These are phyloP conservation scores for Melaleuca alternifolia DNA, from an alignment of 345 rosid species.

Conservation along the genomic window DNA sequence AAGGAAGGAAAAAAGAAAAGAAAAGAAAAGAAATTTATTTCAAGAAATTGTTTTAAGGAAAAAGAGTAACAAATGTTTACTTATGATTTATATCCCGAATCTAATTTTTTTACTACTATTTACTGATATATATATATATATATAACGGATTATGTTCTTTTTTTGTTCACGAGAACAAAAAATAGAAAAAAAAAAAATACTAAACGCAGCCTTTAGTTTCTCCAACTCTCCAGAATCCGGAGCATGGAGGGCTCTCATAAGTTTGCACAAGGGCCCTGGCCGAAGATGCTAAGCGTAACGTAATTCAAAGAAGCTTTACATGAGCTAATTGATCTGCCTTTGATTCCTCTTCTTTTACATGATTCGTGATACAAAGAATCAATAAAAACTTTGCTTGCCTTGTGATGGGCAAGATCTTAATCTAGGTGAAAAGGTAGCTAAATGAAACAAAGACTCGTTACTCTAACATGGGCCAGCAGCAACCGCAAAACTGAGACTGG, in stretches of 20 bases:
- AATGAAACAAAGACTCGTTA: not conserved
- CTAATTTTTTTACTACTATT: too few species aligned
- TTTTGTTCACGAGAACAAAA: too few species aligned
- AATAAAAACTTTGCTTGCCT: not conserved
- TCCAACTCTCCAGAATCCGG: too few species aligned
- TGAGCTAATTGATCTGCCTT: not conserved
- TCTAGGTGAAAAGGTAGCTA: not conserved
- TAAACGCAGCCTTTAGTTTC: too few species aligned
- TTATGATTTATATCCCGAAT: too few species aligned
- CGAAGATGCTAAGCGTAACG: not conserved
- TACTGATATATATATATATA: too few species aligned
- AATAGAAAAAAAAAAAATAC: too few species aligned
- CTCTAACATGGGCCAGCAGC: not conserved
- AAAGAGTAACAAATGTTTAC: too few species aligned
- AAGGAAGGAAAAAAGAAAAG: too few species aligned
- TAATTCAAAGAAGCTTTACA: not conserved
- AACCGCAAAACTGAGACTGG: not conserved
- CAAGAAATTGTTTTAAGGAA: too few species aligned
- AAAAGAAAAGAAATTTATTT: too few species aligned
- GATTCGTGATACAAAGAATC: not conserved
- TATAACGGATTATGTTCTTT: too few species aligned
- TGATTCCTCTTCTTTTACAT: not conserved
- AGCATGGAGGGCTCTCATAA: not conserved
- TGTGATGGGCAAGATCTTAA: not conserved
- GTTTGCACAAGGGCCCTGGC: not conserved